Evolutionary conservation across 139 green algal genomes (phyloP).

Genomic region (Tetratostichococcus sp.): DNA sequence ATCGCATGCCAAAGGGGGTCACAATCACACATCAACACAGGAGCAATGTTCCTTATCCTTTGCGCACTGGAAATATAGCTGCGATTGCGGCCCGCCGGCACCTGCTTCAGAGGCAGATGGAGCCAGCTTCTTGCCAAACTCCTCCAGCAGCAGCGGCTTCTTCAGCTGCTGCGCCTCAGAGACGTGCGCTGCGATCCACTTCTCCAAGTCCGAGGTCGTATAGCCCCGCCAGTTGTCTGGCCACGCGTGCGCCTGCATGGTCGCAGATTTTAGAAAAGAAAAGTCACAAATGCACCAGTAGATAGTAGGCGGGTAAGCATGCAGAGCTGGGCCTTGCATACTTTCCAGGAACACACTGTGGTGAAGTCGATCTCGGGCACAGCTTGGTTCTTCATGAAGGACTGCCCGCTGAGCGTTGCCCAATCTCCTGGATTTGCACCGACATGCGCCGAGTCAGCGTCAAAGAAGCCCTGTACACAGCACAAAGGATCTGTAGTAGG

Average conservation of each 20-base stretch:
- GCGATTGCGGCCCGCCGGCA: too few relatives aligned
- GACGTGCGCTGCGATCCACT: slow-evolving; percentile 33
- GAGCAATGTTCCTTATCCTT: too few relatives aligned
- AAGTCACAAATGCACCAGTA: too few relatives aligned
- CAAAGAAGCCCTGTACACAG: slow-evolving; percentile 66
- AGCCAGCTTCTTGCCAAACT: slow-evolving; percentile 58
- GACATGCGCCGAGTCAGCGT: background rate
- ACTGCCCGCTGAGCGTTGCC: slow-evolving; percentile 39
- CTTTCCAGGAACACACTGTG: slow-evolving; percentile 2
- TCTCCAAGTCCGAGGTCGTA: background rate
- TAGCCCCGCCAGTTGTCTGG: slow-evolving; percentile 46
- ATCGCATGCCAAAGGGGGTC: too few relatives aligned
- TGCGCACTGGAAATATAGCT: too few relatives aligned
- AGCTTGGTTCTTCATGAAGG: slow-evolving; percentile 45
- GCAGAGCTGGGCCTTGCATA: too few relatives aligned
- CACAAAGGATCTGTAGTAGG: too few relatives aligned
- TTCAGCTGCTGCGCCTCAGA: slow-evolving; percentile 22
- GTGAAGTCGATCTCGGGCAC: slow-evolving; percentile 49
- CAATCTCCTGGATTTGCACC: slow-evolving; percentile 31
- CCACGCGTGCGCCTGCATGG: slow-evolving; percentile 38
- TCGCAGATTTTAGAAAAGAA: background rate
- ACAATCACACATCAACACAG: too few relatives aligned
- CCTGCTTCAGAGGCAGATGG: background rate
- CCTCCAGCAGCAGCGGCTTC: slow-evolving; percentile 74
- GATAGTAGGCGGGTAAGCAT: too few relatives aligned